Percentiles rank a stretch among this genome's conserved stretches.
These are phyloP conservation scores for Pseudopithomyces maydicus DNA, from an alignment of 2,329 filamentous ascomycete genomes.

Conservation along the genomic window DNA sequence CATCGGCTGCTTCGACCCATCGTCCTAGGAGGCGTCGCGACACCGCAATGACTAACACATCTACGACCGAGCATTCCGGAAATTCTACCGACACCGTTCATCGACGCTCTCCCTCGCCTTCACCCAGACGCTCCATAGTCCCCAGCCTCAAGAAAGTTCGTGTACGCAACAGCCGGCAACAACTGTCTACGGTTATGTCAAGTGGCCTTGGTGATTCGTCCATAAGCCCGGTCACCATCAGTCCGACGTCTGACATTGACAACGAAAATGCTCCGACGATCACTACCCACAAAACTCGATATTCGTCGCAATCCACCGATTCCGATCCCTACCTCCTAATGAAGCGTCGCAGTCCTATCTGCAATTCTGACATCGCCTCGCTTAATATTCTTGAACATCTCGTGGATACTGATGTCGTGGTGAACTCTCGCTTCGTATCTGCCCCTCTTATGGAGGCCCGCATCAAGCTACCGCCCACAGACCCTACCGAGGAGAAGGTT, in stretches of 20 bases:
- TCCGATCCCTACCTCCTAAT: slow-evolving; percentile 24
- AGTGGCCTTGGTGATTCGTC: slow-evolving; percentile 30
- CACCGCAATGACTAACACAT: slow-evolving; percentile 28
- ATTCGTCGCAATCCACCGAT: slow-evolving; percentile 29
- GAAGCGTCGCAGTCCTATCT: slow-evolving; percentile 32
- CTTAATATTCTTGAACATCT: slow-evolving; percentile 47
- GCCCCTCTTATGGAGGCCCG: slow-evolving; percentile 45
- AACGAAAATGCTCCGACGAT: slow-evolving; percentile 27
- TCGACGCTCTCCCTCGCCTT: slow-evolving; percentile 18
- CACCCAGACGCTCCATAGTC: slow-evolving; percentile 14
- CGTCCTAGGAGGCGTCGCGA: slow-evolving; percentile 31
- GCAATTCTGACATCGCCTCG: slow-evolving; percentile 43
- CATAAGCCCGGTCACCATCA: slow-evolving; percentile 6
- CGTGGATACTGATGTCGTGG: slow-evolving; percentile 39
- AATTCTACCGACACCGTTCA: slow-evolving; percentile 29
- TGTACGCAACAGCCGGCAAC: slow-evolving; percentile 33
- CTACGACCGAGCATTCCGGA: slow-evolving; percentile 26
- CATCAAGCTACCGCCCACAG: slow-evolving; percentile 41
- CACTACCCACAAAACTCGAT: slow-evolving; percentile 16
- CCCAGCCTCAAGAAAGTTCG: slow-evolving; percentile 29
- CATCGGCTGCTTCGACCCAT: slow-evolving; percentile 37
- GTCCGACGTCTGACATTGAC: slow-evolving; percentile 19
- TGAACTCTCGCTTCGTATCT: slow-evolving; percentile 44
- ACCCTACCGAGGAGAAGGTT: slow-evolving; percentile 31
- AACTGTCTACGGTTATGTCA: slow-evolving; percentile 41